Conservation (phyloP, 805 yeast species). For the Starmerella cellae region DNA sequence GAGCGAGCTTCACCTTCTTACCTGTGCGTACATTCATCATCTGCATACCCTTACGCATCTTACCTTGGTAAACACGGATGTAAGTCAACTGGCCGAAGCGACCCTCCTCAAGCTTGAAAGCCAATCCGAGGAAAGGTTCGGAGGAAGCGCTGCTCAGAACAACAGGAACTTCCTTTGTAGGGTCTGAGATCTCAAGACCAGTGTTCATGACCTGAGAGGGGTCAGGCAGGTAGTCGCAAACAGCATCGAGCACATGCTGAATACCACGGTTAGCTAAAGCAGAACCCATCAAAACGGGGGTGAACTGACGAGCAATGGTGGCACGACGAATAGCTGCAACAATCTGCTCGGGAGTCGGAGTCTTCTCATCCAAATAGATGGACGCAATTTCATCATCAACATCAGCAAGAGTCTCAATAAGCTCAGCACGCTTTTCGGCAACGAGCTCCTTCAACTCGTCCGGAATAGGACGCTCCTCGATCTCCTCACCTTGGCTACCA, state of each 20-base stretch:
- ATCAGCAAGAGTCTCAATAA: constrained; percentile 92
- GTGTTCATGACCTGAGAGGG: constrained; percentile 88
- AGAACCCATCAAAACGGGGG: constrained; percentile 99
- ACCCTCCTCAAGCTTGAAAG: constrained; percentile 98
- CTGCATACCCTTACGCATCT: constrained; percentile 75
- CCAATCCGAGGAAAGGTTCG: constrained; percentile 85
- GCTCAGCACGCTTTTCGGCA: constrained; percentile 72
- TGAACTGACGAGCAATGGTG: constrained; percentile 87
- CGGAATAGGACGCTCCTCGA: constrained; percentile 58
- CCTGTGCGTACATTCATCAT: constrained; percentile 84
- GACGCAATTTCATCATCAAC: constrained; percentile 97
- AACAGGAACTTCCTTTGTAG: constrained; percentile 41
- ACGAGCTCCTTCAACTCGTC: constrained; percentile 67
- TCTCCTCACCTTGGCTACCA: constrained; percentile 63
- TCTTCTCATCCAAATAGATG: constrained; percentile 75
- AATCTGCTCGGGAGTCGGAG: constrained; percentile 73
- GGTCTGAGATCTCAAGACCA: constrained; percentile 56
- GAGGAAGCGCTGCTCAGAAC: constrained; percentile 57
- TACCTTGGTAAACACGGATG: constrained; percentile 94
- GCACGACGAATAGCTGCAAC: constrained; percentile 84
- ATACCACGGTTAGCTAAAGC: constrained; percentile 94
- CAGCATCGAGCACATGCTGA: constrained; percentile 91
- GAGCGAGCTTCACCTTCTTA: constrained; percentile 80
- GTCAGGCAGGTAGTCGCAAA: constrained; percentile 87
- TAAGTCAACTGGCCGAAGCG: constrained; percentile 95